Conservation (phyloP, 306 rosid species). For the Sicyos baderoa region DNA sequence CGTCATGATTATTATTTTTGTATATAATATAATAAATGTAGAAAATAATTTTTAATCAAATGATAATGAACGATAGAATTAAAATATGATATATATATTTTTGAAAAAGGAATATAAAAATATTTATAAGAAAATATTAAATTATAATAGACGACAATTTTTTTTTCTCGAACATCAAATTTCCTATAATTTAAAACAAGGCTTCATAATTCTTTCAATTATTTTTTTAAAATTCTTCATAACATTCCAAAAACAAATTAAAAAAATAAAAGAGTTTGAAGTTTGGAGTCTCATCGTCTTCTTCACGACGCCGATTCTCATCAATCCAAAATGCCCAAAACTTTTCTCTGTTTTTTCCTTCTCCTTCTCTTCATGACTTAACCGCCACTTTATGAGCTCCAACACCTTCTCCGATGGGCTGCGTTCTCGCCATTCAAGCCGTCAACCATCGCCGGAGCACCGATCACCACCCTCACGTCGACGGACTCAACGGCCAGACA, state of each 20-base stretch:
- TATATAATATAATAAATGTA: too few relatives aligned
- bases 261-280: background rate
- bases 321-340: background rate
- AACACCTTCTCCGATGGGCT: conserved; percentile 64
- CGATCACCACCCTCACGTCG: conserved; percentile 20
- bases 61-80: too few relatives aligned
- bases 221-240: background rate
- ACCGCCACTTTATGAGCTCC: conserved; percentile 20
- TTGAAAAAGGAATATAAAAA: too few relatives aligned
- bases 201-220: background rate
- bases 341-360: background rate
- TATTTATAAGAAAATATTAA: too few relatives aligned
- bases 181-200: background rate
- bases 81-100: too few relatives aligned
- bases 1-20: too few relatives aligned
- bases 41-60: too few relatives aligned
- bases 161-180: too few relatives aligned
- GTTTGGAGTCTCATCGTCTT: background rate
- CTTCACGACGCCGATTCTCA: conserved; percentile 1
- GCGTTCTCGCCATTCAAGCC: conserved; percentile 53
- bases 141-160: too few relatives aligned
- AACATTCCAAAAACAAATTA: background rate
- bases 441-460: conserved; percentile 26
- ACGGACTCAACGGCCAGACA: conserved; percentile 26
- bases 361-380: conserved; percentile 32